A percentile compares a stretch with the other conserved stretches of the same genome.
These are phyloP conservation scores for Fusarium sp. DNA, from an alignment of 2,329 filamentous ascomycete genomes.

Conservation along the genomic window DNA sequence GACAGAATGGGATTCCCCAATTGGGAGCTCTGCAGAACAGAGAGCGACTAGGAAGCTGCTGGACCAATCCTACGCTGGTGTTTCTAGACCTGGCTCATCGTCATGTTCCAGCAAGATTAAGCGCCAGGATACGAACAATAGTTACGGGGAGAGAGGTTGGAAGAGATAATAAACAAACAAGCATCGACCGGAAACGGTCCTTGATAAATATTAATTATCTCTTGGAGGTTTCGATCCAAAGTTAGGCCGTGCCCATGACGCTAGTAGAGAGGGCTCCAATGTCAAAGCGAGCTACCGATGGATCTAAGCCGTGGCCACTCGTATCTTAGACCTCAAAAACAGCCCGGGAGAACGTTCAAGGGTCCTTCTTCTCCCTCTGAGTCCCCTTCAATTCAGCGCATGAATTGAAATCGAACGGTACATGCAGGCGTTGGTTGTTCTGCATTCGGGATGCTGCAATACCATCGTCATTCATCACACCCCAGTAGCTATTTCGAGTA, in stretches of 20 bases:
- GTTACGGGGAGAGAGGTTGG: slow-evolving; percentile 6
- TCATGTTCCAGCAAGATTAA: slow-evolving; percentile 41
- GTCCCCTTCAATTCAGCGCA: background rate
- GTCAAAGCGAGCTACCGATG: slow-evolving; percentile 34
- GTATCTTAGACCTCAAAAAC: slow-evolving; percentile 33
- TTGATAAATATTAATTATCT: slow-evolving; percentile 16
- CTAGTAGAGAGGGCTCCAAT: slow-evolving; percentile 20
- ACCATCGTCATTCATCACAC: slow-evolving; percentile 32
- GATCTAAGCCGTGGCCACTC: slow-evolving; percentile 31
- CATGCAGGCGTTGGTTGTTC: slow-evolving; percentile 28
- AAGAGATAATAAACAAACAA: background rate
- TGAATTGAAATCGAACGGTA: slow-evolving; percentile 18
- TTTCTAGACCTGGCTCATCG: slow-evolving; percentile 35
- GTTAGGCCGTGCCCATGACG: slow-evolving; percentile 11
- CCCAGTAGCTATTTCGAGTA: slow-evolving; percentile 18
- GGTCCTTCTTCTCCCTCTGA: slow-evolving; percentile 7
- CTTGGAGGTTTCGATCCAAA: slow-evolving; percentile 20
- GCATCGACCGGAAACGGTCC: slow-evolving; percentile 32
- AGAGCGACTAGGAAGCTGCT: slow-evolving; percentile 35
- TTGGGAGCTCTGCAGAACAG: slow-evolving; percentile 43
- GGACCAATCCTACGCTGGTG: slow-evolving; percentile 43
- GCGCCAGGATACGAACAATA: slow-evolving; percentile 36
- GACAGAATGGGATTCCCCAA: slow-evolving; percentile 37
- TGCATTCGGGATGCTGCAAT: slow-evolving; percentile 32
- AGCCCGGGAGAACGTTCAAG: slow-evolving; percentile 25